Evolutionary conservation across 2,329 filamentous ascomycete genomes (phyloP), one percentile per base, ranked within the genome.

Genomic region (Exophiala sideris): DNA sequence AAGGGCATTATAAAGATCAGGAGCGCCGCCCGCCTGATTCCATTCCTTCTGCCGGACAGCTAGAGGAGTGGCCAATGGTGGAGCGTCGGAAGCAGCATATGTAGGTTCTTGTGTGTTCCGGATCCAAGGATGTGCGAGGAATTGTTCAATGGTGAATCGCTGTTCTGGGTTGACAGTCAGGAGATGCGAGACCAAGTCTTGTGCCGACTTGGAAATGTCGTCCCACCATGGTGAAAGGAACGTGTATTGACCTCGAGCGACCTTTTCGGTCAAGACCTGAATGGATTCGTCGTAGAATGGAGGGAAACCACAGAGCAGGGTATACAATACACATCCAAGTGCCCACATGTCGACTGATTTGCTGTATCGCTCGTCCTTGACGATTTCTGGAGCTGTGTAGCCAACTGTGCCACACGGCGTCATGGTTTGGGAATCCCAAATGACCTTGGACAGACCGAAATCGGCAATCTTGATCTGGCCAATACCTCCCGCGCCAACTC

Each of bases 311-410:
- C 94, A 99, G 12, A 99, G 86, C 1, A 99, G 78, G 1, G 94
- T 99, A 76, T 99, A 99, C 4, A 99, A 79, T 9, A 99, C 94
- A 69, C 94, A 99, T 11, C 94, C 94, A 32, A 99, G 74, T 3
- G 94, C 94, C 94, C 94, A 99, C 94, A 99, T 99, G 68, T 99
- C 94, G 42, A 99, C 94, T 48, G 90, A 95, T 78, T 97, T 99
- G 35, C 92, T 97, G 72, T 99, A 99, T 18, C 91, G 85, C 74
- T 99, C 94, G 72, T 99, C 94, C 74, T 97, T 97, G 70, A 99
- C 94, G 59, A 99, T 99, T 69, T 99, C 94, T 6, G 94, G 94
- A 3, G 94, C 94, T 96, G 94, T 97, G 74, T 99, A 99, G 40
- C 94, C 94, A 53, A 97, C 94, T 0, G 94, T 99, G 54, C 94